Evolutionary conservation across 1,139 yeast species (phyloP), one percentile per base, ranked within the genome.

Genomic region (Geotrichum carabidarum): DNA sequence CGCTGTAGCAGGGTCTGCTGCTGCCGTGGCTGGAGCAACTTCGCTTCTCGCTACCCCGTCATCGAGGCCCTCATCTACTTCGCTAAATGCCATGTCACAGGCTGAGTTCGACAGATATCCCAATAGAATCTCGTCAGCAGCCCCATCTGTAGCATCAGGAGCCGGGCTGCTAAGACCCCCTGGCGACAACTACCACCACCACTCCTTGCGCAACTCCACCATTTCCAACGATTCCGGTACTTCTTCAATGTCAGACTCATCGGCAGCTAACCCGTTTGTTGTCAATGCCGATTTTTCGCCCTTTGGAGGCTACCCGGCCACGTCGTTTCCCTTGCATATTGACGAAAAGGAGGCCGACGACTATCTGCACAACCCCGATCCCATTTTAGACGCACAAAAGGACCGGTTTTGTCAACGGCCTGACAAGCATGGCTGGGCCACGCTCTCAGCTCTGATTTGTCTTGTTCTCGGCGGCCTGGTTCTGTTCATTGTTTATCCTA

Each of bases 311-410:
- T 90, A 87, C 69, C 96, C 97, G 1, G 93, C 95, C 3, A 77
- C 87, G 5, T 81, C 89, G 1, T 90, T 90, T 73, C 96, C 96
- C 0, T 73, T 90, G 54, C 83, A 81, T 62, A 81, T 90, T 60
- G 95, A 89, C 57, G 97, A 90, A 65, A 86, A 86, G 70, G 97
- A 90, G 70, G 85, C 88, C 1, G 97, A 90, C 71, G 97, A 90
- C 68, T 89, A 87, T 65, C 69, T 90, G 60, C 97, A 90, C 71
- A 90, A 90, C 69, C 97, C 96, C 0, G 96, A 90, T 67, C 96
- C 96, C 9, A 84, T 89, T 43, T 82, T 80, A 49, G 97, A 90
- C 68, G 95, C 94, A 15, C 78, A 83, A 59, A 80, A 83, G 63
- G 94, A 87, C 61, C 84, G 71, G 79, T 75, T 68, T 63, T 47